Conservation (phyloP, 2,329 filamentous ascomycete species). For the Hirsutella minnesotensis region DNA sequence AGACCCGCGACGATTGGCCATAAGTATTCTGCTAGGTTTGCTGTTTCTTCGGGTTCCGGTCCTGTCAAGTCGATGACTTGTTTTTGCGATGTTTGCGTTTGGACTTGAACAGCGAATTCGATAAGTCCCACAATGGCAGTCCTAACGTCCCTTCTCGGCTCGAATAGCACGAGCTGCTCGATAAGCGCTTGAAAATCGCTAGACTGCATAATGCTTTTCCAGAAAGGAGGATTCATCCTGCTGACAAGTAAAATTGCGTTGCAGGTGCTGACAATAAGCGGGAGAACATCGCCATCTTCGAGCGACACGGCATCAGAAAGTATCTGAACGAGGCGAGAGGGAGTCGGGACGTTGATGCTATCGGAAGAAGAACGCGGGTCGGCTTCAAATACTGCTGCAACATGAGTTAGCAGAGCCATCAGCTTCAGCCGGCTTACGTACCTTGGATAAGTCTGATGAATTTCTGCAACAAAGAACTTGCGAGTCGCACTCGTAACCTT, state of each 20-base stretch:
- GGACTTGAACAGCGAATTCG: slow-evolving; percentile 13
- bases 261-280: slow-evolving; percentile 15
- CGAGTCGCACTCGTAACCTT: slow-evolving; percentile 14
- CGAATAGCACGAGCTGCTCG: slow-evolving; percentile 14
- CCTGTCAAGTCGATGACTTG: neutral
- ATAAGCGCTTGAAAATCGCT: slow-evolving; percentile 11
- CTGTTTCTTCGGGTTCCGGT: neutral
- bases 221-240: slow-evolving; percentile 15
- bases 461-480: slow-evolving; percentile 15
- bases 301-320: slow-evolving; percentile 12
- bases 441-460: slow-evolving; percentile 16
- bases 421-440: slow-evolving; percentile 3
- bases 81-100: slow-evolving; percentile 2
- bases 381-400: neutral
- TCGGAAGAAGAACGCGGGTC: neutral
- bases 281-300: slow-evolving; percentile 12
- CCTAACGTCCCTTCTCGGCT: slow-evolving; percentile 15
- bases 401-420: neutral
- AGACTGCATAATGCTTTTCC: slow-evolving; percentile 13
- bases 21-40: slow-evolving; percentile 13
- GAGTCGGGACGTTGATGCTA: slow-evolving; percentile 17
- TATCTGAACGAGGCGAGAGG: slow-evolving; percentile 12
- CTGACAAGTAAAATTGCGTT: slow-evolving; percentile 17
- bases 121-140: slow-evolving; percentile 20
- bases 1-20: slow-evolving; percentile 21